Evolutionary conservation across 768 basidiomycete species (phyloP).

Genomic region (Leccinellum albellum): DNA sequence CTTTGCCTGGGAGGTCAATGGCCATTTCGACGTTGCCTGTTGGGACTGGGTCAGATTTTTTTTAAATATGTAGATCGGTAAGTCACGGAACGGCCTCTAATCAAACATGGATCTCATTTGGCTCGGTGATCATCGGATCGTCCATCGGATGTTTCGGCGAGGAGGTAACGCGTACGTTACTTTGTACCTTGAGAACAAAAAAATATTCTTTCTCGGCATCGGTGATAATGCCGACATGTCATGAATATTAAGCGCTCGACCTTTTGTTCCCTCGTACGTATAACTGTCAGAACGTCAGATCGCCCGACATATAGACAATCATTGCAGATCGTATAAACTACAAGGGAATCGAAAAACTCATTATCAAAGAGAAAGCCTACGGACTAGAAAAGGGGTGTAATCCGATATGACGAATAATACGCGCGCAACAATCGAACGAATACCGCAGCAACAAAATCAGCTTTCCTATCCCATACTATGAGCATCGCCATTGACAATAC

Average conservation of each 20-base stretch:
- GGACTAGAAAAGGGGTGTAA: neutral
- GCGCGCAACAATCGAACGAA: neutral
- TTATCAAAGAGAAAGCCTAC: neutral
- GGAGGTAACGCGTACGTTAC: neutral
- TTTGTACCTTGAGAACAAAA: neutral
- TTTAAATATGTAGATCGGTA: neutral
- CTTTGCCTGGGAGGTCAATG: conserved; percentile 47
- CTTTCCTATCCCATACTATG: conserved; percentile 13
- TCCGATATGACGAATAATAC: neutral
- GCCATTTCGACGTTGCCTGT: too few relatives aligned
- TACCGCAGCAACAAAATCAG: neutral
- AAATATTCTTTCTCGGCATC: neutral
- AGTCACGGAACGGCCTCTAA: too few relatives aligned
- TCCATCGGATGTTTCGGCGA: neutral
- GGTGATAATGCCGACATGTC: neutral
- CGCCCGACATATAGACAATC: neutral
- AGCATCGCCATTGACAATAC: conserved; percentile 19
- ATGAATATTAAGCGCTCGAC: neutral
- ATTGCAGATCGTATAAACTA: neutral
- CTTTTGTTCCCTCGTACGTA: too few relatives aligned
- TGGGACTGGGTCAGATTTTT: neutral
- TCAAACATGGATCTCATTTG: too few relatives aligned
- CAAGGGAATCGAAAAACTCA: neutral
- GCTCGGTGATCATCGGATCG: conserved; percentile 1
- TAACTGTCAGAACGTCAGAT: too few relatives aligned